Evolutionary conservation across 225 moss, liverwort and hornwort genomes (phyloP).

Genomic region (Asterella californica): DNA sequence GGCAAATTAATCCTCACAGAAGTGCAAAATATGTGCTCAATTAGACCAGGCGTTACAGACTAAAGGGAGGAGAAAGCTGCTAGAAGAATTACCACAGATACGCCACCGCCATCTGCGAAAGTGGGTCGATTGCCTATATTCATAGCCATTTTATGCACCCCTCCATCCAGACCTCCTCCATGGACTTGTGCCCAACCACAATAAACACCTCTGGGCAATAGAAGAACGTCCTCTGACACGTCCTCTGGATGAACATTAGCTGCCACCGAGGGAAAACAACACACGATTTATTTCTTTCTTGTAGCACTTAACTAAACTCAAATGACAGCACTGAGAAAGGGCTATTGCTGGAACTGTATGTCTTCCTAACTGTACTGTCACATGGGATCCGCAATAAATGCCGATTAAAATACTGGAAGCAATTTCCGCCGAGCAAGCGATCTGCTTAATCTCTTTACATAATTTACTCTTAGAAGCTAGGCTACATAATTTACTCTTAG

Average conservation of each 20-base stretch:
- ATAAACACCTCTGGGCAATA: conserved; percentile 79
- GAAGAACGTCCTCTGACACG: conserved; percentile 50
- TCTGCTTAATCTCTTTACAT: not conserved
- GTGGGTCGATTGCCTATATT: conserved; percentile 87
- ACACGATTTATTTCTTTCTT: not conserved
- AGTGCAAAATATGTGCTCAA: not conserved
- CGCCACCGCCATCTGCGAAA: conserved; percentile 58
- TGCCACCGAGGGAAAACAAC: conserved; percentile 18
- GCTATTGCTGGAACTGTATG: not conserved
- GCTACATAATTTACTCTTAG: not conserved
- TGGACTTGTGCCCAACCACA: conserved; percentile 79
- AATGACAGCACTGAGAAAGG: not conserved
- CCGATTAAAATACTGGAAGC: not conserved
- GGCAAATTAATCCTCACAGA: not conserved
- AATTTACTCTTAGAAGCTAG: not conserved
- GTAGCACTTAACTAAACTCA: not conserved
- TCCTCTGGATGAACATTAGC: conserved; percentile 75
- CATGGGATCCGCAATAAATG: not conserved
- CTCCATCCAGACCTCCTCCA: conserved; percentile 50
- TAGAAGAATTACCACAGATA: conserved; percentile 51
- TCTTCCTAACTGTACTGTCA: not conserved
- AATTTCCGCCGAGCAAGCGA: not conserved
- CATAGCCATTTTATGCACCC: conserved; percentile 85
- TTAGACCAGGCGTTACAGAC: too few species aligned
- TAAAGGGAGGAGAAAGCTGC: not conserved